phyloP scores from a whole-genome alignment of 176 grass and related monocot species.

The Panicum miliaceum region DNA sequence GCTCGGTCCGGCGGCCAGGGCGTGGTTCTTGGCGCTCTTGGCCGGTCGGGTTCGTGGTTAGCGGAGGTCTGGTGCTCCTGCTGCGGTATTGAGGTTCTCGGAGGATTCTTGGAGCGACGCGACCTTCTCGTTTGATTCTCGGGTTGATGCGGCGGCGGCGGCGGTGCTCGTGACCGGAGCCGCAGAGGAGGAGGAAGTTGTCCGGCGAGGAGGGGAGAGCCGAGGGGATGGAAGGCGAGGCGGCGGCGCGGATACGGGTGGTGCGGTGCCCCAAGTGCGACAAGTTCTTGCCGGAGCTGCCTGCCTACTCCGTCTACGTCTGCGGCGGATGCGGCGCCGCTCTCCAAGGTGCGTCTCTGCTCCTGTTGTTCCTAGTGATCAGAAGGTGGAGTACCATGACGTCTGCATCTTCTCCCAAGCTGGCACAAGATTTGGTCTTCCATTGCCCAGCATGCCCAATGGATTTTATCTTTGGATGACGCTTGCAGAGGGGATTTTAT shows the following conservation, averaged over 20 bases:
- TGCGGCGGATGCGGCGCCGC: constrained; percentile 88
- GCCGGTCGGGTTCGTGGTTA: neutral
- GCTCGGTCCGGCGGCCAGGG: neutral
- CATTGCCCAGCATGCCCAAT: neutral
- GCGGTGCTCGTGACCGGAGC: constrained; percentile 3
- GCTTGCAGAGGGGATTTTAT: neutral
- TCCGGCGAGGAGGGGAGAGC: neutral
- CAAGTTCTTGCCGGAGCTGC: constrained; percentile 95
- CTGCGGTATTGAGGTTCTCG: neutral
- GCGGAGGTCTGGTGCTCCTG: neutral
- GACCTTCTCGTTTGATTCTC: neutral
- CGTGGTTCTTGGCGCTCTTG: neutral
- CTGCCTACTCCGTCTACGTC: constrained; percentile 81
- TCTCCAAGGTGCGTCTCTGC: constrained; percentile 59
- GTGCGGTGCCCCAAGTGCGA: constrained; percentile 96
- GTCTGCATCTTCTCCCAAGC: neutral
- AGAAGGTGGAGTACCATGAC: neutral
- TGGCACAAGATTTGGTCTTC: constrained; percentile 10
- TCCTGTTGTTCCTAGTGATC: neutral
- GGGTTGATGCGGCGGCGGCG: constrained; percentile 16
- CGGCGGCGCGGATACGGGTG: constrained; percentile 64
- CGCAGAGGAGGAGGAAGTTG: neutral
- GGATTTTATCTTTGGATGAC: neutral
- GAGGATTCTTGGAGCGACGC: neutral
- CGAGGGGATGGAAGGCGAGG: constrained; percentile 48